Evolutionary conservation across 306 rosid species (phyloP).

Genomic region (Rosa persica): DNA sequence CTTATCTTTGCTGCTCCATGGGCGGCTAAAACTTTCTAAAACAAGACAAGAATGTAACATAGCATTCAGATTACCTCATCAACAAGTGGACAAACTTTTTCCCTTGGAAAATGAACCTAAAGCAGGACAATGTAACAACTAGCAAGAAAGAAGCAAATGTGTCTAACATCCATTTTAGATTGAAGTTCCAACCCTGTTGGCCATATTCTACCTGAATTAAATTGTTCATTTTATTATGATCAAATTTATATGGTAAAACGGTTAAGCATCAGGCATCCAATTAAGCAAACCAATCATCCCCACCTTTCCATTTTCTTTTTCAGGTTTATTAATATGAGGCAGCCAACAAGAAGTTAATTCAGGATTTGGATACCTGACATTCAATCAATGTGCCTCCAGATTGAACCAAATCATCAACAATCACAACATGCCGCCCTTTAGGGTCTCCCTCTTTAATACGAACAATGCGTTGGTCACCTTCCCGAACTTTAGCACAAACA

Average conservation of each 20-base stretch:
- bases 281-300: neutral
- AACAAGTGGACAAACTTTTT: neutral
- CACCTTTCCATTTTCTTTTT: neutral
- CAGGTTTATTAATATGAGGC: neutral
- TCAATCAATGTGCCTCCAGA: conserved; percentile 95
- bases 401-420: conserved; percentile 98
- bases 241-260: neutral
- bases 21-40: conserved; percentile 84
- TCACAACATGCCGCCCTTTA: conserved; percentile 78
- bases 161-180: neutral
- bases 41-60: conserved; percentile 19
- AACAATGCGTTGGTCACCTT: conserved; percentile 90
- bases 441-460: conserved; percentile 96
- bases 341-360: conserved; percentile 13
- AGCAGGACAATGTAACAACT: neutral
- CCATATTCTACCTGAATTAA: neutral
- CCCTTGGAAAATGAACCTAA: conserved; percentile 6
- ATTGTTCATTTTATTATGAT: neutral
- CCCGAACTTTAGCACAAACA: conserved; percentile 97
- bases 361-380: conserved; percentile 71
- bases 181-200: neutral
- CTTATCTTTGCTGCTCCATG: conserved; percentile 92
- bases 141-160: neutral
- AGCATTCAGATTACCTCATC: conserved; percentile 9
- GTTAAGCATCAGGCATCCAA: neutral